These are phyloP conservation scores for Fusarium brevicatenulatum DNA, from an alignment of 2,329 filamentous ascomycete species.

Conservation along the genomic window DNA sequence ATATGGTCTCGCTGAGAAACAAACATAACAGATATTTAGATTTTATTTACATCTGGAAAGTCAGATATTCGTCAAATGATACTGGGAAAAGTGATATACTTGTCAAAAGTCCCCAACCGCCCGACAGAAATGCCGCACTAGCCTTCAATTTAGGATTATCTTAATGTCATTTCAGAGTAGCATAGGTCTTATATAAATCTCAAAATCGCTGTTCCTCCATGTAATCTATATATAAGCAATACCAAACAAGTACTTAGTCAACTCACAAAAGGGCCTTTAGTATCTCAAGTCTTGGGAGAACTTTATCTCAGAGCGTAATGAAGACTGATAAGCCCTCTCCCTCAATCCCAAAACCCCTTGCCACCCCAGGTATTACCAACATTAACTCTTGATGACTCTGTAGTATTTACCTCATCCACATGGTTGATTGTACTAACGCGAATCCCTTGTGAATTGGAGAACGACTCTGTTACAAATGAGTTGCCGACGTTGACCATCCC, in stretches of 20 bases:
- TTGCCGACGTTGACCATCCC: not conserved
- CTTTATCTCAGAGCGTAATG: fast-evolving
- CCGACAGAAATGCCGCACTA: no score
- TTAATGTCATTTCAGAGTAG: no score
- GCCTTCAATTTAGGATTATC: no score
- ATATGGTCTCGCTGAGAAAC: no score
- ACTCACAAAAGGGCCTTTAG: not conserved
- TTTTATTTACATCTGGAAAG: no score
- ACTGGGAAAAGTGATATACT: no score
- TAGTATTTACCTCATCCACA: not conserved
- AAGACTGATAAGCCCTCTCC: not conserved
- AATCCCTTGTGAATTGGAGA: not conserved
- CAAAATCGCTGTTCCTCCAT: no score
- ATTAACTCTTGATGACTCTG: not conserved
- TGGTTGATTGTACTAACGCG: not conserved
- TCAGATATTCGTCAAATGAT: no score
- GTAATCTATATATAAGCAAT: not conserved
- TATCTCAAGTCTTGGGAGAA: not conserved
- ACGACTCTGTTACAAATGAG: not conserved
- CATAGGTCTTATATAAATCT: no score
- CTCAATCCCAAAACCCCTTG: not conserved
- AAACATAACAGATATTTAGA: no score
- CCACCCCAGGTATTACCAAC: not conserved
- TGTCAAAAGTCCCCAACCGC: no score
- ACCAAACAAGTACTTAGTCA: fast-evolving